These are phyloP conservation scores for Lactarius sanguifluus DNA, from an alignment of 768 basidiomycete species.

Conservation along the genomic window DNA sequence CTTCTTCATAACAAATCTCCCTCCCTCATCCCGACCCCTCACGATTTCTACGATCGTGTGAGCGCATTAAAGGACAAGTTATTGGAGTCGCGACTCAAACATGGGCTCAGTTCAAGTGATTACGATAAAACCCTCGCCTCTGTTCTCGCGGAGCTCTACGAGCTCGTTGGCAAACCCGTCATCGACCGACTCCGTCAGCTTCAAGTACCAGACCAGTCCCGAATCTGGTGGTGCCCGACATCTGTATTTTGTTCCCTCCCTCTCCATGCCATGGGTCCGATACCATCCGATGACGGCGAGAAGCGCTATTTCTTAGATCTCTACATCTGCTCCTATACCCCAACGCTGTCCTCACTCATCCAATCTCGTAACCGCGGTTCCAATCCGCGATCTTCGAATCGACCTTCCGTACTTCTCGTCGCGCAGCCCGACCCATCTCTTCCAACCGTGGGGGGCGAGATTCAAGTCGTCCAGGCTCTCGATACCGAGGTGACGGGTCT, in stretches of 20 bases:
- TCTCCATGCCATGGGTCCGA: slow-evolving; percentile 23
- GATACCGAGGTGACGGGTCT: background rate
- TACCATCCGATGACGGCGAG: background rate
- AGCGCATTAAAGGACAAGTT: background rate
- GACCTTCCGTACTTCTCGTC: too few relatives aligned
- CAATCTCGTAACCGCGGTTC: too few relatives aligned
- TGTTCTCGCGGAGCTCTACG: background rate
- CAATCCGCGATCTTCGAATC: too few relatives aligned
- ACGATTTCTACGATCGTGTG: background rate
- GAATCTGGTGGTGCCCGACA: too few relatives aligned
- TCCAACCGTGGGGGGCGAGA: background rate
- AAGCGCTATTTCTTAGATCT: slow-evolving; percentile 8
- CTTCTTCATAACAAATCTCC: background rate
- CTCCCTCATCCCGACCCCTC: background rate
- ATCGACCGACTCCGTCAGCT: too few relatives aligned
- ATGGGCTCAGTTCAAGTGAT: background rate
- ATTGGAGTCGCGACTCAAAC: background rate
- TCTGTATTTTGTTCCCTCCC: slow-evolving; percentile 16
- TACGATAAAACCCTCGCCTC: background rate
- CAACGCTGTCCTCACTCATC: too few relatives aligned
- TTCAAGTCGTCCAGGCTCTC: slow-evolving; percentile 1
- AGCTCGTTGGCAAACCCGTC: too few relatives aligned
- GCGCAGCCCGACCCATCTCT: too few relatives aligned
- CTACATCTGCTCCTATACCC: slow-evolving; percentile 8
- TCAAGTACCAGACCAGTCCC: too few relatives aligned